Evolutionary conservation across 1,139 yeast genomes (phyloP).

Genomic region (Protomyces arabidopsidicola): DNA sequence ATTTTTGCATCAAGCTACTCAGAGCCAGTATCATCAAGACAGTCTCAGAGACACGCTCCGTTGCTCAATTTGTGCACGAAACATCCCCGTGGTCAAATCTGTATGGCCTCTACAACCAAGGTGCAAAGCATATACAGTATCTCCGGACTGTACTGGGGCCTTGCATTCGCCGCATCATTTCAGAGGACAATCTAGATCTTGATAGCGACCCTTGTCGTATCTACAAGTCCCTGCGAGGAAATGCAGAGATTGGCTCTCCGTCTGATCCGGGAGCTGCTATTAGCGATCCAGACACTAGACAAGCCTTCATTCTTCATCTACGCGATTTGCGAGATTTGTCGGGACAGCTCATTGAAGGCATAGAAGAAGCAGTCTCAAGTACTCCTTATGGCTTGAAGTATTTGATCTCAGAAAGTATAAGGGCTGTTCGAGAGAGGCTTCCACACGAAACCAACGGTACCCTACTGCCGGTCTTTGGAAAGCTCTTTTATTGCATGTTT

Average conservation of each 20-base stretch:
- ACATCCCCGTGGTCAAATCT: slow-evolving; percentile 48
- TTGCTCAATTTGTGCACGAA: slow-evolving; percentile 38
- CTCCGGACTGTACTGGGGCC: slow-evolving; percentile 54
- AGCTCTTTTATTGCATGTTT: slow-evolving; percentile 59
- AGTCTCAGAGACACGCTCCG: slow-evolving; percentile 37
- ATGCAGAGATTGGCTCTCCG: slow-evolving; percentile 43
- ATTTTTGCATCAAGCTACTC: slow-evolving; percentile 59
- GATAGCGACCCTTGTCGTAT: slow-evolving; percentile 72
- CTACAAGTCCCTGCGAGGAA: slow-evolving; percentile 41
- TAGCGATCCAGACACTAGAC: slow-evolving; percentile 66
- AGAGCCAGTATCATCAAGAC: slow-evolving; percentile 51
- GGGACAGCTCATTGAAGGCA: slow-evolving; percentile 52
- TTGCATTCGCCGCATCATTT: slow-evolving; percentile 49
- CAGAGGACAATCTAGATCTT: slow-evolving; percentile 56
- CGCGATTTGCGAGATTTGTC: slow-evolving; percentile 69
- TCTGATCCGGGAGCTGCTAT: slow-evolving; percentile 56
- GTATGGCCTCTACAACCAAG: slow-evolving; percentile 49
- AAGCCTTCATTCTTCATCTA: slow-evolving; percentile 65
- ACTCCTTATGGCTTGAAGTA: slow-evolving; percentile 65
- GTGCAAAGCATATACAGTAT: slow-evolving; percentile 56
- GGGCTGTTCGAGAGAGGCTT: slow-evolving; percentile 45
- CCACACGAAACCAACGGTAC: slow-evolving; percentile 50
- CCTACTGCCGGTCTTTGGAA: slow-evolving; percentile 65
- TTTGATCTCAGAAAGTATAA: slow-evolving; percentile 44
- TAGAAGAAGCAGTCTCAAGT: slow-evolving; percentile 45